These are phyloP conservation scores for Ogataea angusta DNA, from an alignment of 805 yeast species.

Conservation along the genomic window DNA sequence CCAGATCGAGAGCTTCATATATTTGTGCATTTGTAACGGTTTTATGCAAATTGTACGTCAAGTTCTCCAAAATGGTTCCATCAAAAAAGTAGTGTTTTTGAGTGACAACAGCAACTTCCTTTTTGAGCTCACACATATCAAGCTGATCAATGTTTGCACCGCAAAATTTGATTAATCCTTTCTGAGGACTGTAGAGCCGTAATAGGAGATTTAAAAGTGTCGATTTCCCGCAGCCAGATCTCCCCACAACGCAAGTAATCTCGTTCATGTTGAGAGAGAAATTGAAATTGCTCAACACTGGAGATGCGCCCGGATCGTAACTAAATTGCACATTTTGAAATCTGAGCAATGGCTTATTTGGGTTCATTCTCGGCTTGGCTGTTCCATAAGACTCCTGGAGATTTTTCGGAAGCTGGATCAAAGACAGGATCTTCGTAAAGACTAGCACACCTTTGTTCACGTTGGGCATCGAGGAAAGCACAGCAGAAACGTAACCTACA, in stretches of 20 bases:
- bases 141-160: slow-evolving; percentile 46
- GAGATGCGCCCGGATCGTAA: slow-evolving; percentile 28
- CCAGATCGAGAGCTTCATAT: slow-evolving; percentile 38
- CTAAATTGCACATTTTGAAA: slow-evolving; percentile 31
- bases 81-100: slow-evolving; percentile 72
- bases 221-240: slow-evolving; percentile 91
- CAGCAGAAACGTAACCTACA: slow-evolving; percentile 55
- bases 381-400: slow-evolving; percentile 38
- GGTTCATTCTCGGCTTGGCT: slow-evolving; percentile 26
- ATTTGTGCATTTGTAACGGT: slow-evolving; percentile 32
- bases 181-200: slow-evolving; percentile 43
- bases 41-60: slow-evolving; percentile 53
- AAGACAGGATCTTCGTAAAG: slow-evolving; percentile 47
- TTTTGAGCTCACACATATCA: slow-evolving; percentile 48
- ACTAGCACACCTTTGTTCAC: slow-evolving; percentile 77
- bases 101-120: slow-evolving; percentile 62
- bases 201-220: slow-evolving; percentile 60
- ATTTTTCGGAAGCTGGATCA: slow-evolving; percentile 37
- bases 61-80: slow-evolving; percentile 69
- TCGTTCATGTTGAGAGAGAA: slow-evolving; percentile 45
- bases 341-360: slow-evolving; percentile 27
- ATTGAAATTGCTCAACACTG: slow-evolving; percentile 41
- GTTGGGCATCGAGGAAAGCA: slow-evolving; percentile 71
- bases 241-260: slow-evolving; percentile 70
- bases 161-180: slow-evolving; percentile 39